These are phyloP conservation scores for Cladosporium phlei DNA, from an alignment of 2,329 filamentous ascomycete genomes.

Conservation along the genomic window DNA sequence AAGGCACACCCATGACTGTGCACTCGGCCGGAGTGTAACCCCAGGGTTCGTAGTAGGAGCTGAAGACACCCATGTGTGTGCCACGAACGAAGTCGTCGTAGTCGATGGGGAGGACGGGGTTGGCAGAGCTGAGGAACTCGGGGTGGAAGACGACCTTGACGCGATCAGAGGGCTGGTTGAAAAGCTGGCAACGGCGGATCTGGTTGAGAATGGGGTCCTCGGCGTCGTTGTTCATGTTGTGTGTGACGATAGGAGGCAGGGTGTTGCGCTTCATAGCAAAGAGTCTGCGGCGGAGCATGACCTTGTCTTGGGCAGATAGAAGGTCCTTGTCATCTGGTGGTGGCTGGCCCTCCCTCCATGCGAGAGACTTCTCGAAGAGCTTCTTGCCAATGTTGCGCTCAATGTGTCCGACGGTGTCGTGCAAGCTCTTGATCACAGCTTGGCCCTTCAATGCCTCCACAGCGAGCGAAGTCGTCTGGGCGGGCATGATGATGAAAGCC, in stretches of 20 bases:
- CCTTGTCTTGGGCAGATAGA: constrained; percentile 84
- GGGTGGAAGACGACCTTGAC: constrained; percentile 99
- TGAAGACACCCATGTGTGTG: constrained; percentile 90
- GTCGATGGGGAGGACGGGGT: constrained; percentile 90
- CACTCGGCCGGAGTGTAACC: constrained; percentile 97
- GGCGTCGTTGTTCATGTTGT: constrained; percentile 94
- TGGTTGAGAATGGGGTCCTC: constrained; percentile 96
- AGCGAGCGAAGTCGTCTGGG: constrained; percentile 88
- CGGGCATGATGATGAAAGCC: constrained; percentile 98
- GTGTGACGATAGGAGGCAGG: constrained; percentile 91
- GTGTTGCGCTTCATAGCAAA: constrained; percentile 94
- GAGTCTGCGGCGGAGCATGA: constrained; percentile 81
- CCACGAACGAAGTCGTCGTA: constrained; percentile 98
- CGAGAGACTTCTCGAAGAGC: constrained; percentile 87
- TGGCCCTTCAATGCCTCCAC: constrained; percentile 95
- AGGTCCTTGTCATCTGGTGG: constrained; percentile 96
- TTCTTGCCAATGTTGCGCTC: constrained; percentile 88
- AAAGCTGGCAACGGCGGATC: constrained; percentile 89
- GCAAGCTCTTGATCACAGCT: constrained; percentile 91
- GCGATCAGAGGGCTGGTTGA: constrained; percentile 90
- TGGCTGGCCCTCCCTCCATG: constrained; percentile 91
- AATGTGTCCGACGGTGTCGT: constrained; percentile 89
- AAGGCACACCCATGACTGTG: constrained; percentile 97
- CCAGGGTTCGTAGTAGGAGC: constrained; percentile 99
- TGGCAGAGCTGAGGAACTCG: constrained; percentile 92